Evolutionary conservation across 2,329 filamentous ascomycete genomes (phyloP).

Genomic region (Ciborinia camelliae): DNA sequence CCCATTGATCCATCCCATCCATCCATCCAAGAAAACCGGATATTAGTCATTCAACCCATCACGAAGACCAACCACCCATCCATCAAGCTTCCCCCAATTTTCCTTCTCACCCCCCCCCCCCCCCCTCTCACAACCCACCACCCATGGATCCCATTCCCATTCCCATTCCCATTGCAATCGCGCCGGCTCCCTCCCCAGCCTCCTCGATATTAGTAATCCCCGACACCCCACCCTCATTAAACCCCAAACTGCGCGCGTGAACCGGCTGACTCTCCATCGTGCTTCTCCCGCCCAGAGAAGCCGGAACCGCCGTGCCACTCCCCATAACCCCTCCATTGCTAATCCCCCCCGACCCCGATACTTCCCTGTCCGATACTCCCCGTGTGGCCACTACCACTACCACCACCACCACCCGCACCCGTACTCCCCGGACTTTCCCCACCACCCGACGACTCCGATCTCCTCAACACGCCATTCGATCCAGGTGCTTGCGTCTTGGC

Average conservation of each 20-base stretch:
- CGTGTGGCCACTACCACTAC: background rate
- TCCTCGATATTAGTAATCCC: constrained; percentile 35
- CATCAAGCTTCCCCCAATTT: too few relatives aligned
- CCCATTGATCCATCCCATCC: too few relatives aligned
- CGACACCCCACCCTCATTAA: constrained; percentile 30
- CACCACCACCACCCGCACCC: constrained; percentile 8
- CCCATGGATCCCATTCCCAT: background rate
- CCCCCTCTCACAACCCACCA: background rate
- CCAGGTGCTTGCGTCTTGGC: background rate
- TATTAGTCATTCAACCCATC: too few relatives aligned
- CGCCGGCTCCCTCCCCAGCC: background rate
- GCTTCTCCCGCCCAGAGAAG: constrained; percentile 26
- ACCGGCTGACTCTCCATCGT: constrained; percentile 32
- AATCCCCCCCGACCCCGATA: background rate
- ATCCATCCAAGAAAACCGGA: too few relatives aligned
- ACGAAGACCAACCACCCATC: too few relatives aligned
- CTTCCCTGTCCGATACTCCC: background rate
- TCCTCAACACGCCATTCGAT: background rate
- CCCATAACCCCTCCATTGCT: constrained; percentile 19
- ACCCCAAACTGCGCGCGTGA: constrained; percentile 30
- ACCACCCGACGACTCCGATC: background rate
- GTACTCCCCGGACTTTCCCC: constrained; percentile 3
- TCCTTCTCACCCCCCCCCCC: too few relatives aligned
- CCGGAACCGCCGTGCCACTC: constrained; percentile 25
- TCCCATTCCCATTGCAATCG: background rate